Evolutionary conservation across 1,284 basidiomycete species (phyloP), one percentile per base, ranked within the genome.

Genomic region (Irpex rosettiformis): DNA sequence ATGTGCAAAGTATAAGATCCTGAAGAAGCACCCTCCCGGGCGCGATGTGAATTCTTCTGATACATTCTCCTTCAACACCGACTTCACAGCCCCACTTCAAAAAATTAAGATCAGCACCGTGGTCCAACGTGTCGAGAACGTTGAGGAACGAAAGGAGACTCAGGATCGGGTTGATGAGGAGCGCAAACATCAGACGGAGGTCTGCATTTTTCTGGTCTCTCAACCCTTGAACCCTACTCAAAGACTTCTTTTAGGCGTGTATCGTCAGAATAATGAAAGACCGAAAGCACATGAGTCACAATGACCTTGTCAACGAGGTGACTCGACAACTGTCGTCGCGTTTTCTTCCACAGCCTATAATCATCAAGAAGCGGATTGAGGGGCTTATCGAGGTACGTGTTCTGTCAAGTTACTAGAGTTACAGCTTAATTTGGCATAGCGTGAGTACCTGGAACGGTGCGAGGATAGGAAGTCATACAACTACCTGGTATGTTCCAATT

Each of bases 181-280:
- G 73, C 78, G 97, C 48, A 87, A 82, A 66, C 89, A 94, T 70
- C 90, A 96, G 70, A 93, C 89, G 47, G 96, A 99, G 77, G 95
- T 93, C 62, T 45, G 8, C 43, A 45, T 18, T 40, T 62, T 25
- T 52, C 60, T 40, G 16, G 27, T 48, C 18, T 25, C 13, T 6
- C 16, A n/a, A 28, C 33, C 33, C 33, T 18, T 45, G 43, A 45
- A n/a, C 43, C n/a, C 43, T 16, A 8, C 27, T 51, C 48, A 27
- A 21, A 28, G n/a, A n/a, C 24, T n/a, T 8, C 13, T 37, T 21
- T 18, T 64, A 97, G 94, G 96, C 96, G 1, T 98, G 94, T 69
- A 92, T 99, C 61, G 97, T 99, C 24, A 88, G 97, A 42, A 89
- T 98, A 40, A 99, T 99, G 97, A 99, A 99, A 77, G 89, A 94